Conservation (phyloP, 2,329 filamentous ascomycete genomes). For the Gaeumannomyces tritici region DNA sequence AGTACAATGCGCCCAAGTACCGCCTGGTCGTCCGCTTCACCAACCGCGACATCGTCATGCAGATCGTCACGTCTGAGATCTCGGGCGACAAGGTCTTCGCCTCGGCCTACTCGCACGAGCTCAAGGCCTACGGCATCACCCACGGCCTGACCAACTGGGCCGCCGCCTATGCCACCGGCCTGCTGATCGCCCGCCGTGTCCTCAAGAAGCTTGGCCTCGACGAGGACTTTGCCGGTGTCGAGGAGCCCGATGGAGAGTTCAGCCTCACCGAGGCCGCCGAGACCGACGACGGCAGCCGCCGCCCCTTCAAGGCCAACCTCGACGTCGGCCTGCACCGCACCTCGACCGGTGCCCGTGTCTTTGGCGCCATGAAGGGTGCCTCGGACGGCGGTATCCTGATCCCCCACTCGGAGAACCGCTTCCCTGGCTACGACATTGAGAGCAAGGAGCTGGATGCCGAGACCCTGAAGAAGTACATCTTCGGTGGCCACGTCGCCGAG, state of each 20-base stretch:
- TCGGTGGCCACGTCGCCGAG: conserved; percentile 94
- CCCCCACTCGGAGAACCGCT: conserved; percentile 98
- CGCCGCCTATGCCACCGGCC: conserved; percentile 91
- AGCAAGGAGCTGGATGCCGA: conserved; percentile 96
- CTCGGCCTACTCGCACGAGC: conserved; percentile 92
- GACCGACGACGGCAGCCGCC: conserved; percentile 75
- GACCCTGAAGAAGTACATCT: conserved; percentile 98
- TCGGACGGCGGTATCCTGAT: conserved; percentile 96
- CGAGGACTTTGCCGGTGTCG: conserved; percentile 87
- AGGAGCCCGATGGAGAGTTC: conserved; percentile 96
- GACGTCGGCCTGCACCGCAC: conserved; percentile 96
- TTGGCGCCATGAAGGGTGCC: conserved; percentile 99
- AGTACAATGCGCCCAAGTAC: conserved; percentile 99
- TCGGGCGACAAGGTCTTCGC: conserved; percentile 94
- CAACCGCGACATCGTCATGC: conserved; percentile 98
- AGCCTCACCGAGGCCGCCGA: conserved; percentile 89
- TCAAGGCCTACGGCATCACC: conserved; percentile 92
- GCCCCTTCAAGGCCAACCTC: conserved; percentile 98
- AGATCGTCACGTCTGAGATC: conserved; percentile 96
- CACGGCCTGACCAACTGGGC: conserved; percentile 99
- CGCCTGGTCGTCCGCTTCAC: conserved; percentile 98
- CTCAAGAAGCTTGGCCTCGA: conserved; percentile 96
- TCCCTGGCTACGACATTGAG: conserved; percentile 98
- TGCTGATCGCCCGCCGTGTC: conserved; percentile 91
- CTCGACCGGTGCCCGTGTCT: conserved; percentile 96